These are phyloP conservation scores for Erodium texanum DNA, from an alignment of 441 rosid genomes.

Conservation along the genomic window DNA sequence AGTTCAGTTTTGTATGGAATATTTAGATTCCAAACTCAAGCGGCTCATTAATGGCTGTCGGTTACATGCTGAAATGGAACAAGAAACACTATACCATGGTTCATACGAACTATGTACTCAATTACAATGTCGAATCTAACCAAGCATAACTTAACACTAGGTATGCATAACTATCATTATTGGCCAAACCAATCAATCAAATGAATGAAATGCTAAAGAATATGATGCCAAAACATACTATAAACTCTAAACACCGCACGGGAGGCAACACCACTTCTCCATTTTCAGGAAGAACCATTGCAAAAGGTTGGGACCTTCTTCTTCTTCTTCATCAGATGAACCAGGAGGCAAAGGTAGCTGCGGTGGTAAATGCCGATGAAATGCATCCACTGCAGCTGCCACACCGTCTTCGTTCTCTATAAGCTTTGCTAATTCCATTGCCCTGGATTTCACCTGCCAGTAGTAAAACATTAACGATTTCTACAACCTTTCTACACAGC, in stretches of 20 bases:
- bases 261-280: conserved; percentile 59
- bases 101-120: too few relatives aligned
- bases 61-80: too few relatives aligned
- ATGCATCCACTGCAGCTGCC: conserved; percentile 75
- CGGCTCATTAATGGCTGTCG: too few relatives aligned
- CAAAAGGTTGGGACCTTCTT: conserved; percentile 40
- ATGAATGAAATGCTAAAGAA: not conserved
- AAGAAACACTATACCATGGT: too few relatives aligned
- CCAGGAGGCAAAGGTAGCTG: conserved; percentile 54
- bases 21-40: too few relatives aligned
- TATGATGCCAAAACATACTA: too few relatives aligned
- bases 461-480: too few relatives aligned
- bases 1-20: too few relatives aligned
- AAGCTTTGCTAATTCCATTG: conserved; percentile 58
- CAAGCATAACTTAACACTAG: too few relatives aligned
- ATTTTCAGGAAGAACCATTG: conserved; percentile 59
- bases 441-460: conserved; percentile 75
- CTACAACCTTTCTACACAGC: too few relatives aligned
- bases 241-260: conserved; percentile 28
- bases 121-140: too few relatives aligned
- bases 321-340: conserved; percentile 29
- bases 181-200: not conserved
- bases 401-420: conserved; percentile 95
- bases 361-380: conserved; percentile 74
- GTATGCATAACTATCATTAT: too few relatives aligned